Evolutionary conservation across 2,329 filamentous ascomycete genomes (phyloP).

Genomic region (Cordyceps cicadae): DNA sequence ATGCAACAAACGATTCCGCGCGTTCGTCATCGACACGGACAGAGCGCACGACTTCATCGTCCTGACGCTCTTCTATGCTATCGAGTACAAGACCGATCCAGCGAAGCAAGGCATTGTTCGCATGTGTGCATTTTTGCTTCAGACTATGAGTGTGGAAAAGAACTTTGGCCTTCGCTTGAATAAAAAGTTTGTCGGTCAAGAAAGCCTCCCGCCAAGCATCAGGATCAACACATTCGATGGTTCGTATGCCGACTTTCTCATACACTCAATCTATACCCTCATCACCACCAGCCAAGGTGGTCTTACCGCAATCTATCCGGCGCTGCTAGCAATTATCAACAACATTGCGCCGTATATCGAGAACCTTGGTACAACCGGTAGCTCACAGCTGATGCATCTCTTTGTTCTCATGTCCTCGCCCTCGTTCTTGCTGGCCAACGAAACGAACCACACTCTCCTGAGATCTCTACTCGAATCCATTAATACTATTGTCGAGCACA

Average conservation of each 20-base stretch:
- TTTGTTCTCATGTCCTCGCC: slow-evolving; percentile 91
- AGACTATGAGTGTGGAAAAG: slow-evolving; percentile 87
- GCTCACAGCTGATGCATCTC: slow-evolving; percentile 76
- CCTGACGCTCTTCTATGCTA: slow-evolving; percentile 82
- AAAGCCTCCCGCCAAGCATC: slow-evolving; percentile 74
- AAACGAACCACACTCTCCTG: slow-evolving; percentile 77
- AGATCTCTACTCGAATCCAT: slow-evolving; percentile 79
- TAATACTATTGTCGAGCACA: slow-evolving; percentile 83
- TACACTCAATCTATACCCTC: slow-evolving; percentile 88
- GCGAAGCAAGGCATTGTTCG: slow-evolving; percentile 86
- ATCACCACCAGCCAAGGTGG: slow-evolving; percentile 88
- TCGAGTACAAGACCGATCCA: slow-evolving; percentile 78
- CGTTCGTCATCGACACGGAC: slow-evolving; percentile 94
- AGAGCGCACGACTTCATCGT: slow-evolving; percentile 89
- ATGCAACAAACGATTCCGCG: slow-evolving; percentile 94
- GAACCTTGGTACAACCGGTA: slow-evolving; percentile 63
- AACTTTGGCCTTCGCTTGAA: slow-evolving; percentile 88
- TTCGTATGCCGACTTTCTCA: slow-evolving; percentile 86
- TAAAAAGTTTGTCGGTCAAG: slow-evolving; percentile 78
- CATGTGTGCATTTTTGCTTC: slow-evolving; percentile 95
- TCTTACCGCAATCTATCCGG: slow-evolving; percentile 84
- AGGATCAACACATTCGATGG: slow-evolving; percentile 77
- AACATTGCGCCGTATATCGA: slow-evolving; percentile 84
- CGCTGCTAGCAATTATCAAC: slow-evolving; percentile 83
- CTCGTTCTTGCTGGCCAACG: slow-evolving; percentile 84